Base-by-base conservation (phyloP, 306 rosid species). In the Lathyrus oleraceus region DNA sequence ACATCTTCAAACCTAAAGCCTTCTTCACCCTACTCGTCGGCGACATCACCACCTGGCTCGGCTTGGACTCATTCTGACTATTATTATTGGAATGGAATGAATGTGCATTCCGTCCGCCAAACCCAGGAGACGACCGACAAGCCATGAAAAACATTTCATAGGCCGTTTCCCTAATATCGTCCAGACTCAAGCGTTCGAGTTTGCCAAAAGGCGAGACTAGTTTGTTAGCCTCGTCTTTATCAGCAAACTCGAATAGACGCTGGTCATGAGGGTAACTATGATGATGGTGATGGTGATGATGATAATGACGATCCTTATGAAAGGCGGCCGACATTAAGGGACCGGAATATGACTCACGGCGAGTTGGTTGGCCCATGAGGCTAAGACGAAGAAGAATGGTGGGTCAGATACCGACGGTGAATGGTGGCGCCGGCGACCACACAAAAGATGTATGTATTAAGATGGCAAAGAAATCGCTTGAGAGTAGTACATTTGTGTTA, bases 91-190 rank as follows among this genome's bases (percentile, higher is more conserved):
- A 77, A 62, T 83, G 64, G 28, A 94, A 87, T 0, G 87, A 66
- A 5, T 91, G 85, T 0, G 88, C 78, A 20, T 83, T 85, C 2
- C 97, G 85, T 2, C 88, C 96, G 0, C 92, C 92, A 6, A 94
- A 94, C 1, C 99, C 98, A 0, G 88, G 94, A 0, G 97, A 76
- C 0, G 98, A 94, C 3, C 97, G 86, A 45, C 97, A 94, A 0
- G 98, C 86, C 8, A 81, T 87, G 85, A 94, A 94, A 66, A 94
- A 94, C 4, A 94, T 86, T 81, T 94, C 98, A 21, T 94, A 94
- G 3, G 98, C 97, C 0, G 97, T 84, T 45, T 87, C 96, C 30
- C 95, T 76, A 8, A 90, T 15, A 4, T 88, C 91, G 39, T 90
- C 89, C 0, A 40, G 79, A 78, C 78, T 77, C 68, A 39, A 47